Conservation (phyloP, 805 yeast species). For the Lachancea mirantina region DNA sequence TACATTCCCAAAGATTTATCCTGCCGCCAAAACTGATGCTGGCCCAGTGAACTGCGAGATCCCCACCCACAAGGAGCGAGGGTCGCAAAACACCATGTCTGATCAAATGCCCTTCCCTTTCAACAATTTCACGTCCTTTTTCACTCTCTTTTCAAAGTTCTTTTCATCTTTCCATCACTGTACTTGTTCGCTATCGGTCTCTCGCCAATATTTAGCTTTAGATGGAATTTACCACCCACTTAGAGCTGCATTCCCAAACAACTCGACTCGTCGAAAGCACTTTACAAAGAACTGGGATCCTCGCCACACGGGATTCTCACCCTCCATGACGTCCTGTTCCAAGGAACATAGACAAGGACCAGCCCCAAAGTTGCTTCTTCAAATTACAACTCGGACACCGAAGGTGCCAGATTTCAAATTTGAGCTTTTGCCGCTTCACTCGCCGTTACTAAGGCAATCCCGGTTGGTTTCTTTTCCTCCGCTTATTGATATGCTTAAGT, state of each 20-base stretch:
- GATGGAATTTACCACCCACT: slow-evolving; percentile 33
- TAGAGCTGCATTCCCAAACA: slow-evolving; percentile 38
- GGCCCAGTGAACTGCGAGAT: slow-evolving; percentile 30
- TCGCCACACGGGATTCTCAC: slow-evolving; percentile 37
- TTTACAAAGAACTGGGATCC: slow-evolving; percentile 28
- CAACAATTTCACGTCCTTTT: slow-evolving; percentile 40
- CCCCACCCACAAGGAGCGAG: slow-evolving; percentile 28
- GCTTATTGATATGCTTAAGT: slow-evolving; percentile 41
- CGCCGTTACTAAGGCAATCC: slow-evolving; percentile 41
- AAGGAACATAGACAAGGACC: slow-evolving; percentile 34
- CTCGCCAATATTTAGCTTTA: slow-evolving; percentile 42
- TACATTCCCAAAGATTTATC: slow-evolving; percentile 32
- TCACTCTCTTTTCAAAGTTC: slow-evolving; percentile 40
- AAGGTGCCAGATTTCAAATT: slow-evolving; percentile 37
- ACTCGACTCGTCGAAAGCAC: slow-evolving; percentile 25
- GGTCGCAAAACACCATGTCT: slow-evolving; percentile 31
- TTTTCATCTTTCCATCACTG: slow-evolving; percentile 42
- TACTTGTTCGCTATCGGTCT: slow-evolving; percentile 43
- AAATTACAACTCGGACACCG: slow-evolving; percentile 36
- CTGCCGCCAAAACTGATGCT: slow-evolving; percentile 34
- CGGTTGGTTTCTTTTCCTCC: slow-evolving; percentile 42
- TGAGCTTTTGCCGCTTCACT: slow-evolving; percentile 37
- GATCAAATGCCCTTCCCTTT: slow-evolving; percentile 39
- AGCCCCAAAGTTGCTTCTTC: slow-evolving; percentile 32
- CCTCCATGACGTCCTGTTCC: slow-evolving; percentile 38